phyloP scores from a whole-genome alignment of 2,329 filamentous ascomycete species.

The Pseudogymnoascus sp. region DNA sequence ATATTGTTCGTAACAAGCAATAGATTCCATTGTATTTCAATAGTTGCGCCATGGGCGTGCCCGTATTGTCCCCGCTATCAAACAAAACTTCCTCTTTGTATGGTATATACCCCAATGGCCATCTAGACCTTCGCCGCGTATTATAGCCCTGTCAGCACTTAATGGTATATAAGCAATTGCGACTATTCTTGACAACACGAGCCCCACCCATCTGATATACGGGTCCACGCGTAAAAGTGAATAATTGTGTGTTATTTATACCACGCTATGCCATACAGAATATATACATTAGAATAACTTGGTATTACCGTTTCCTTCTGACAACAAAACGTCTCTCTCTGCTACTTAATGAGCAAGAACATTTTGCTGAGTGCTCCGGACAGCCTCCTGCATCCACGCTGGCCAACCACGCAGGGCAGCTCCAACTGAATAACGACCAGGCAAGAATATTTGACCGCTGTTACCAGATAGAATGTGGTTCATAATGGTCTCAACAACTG shows the following conservation, averaged over 20 bases:
- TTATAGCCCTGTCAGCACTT: not conserved
- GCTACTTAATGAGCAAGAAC: not conserved
- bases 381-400: slow-evolving; percentile 4
- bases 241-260: not conserved
- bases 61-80: not conserved
- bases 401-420: not conserved
- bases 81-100: not conserved
- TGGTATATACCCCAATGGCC: not conserved
- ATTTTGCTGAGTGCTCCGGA: not conserved
- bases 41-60: not conserved
- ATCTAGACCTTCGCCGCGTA: not conserved
- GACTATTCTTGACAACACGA: not conserved
- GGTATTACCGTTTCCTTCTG: not conserved
- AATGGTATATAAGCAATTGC: not conserved
- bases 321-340: not conserved
- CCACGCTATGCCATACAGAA: not conserved
- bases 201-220: not conserved
- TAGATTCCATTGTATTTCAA: not conserved
- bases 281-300: not conserved
- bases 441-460: slow-evolving; percentile 11
- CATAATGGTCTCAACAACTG: slow-evolving; percentile 9
- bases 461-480: slow-evolving; percentile 10
- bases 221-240: not conserved
- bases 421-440: not conserved
- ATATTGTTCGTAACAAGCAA: not conserved